phyloP scores from a whole-genome alignment of 139 green algal genomes.

The Chlamydomonas applanata region DNA sequence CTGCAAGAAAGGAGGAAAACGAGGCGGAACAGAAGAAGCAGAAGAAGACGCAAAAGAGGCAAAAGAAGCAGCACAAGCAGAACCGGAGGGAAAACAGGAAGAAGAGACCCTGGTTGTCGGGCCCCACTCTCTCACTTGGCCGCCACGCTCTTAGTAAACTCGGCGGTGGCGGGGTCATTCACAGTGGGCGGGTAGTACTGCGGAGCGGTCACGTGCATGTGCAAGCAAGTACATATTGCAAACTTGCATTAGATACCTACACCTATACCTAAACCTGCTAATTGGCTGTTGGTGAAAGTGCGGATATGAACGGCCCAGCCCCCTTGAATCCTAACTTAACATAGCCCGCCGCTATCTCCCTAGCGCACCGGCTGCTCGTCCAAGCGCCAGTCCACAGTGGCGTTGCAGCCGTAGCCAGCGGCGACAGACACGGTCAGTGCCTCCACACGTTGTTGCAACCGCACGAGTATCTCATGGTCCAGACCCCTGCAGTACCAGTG shows the following conservation, averaged over 20 bases:
- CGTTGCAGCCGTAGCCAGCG: conserved; percentile 61
- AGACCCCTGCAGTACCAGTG: conserved; percentile 23
- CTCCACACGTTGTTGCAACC: conserved; percentile 44
- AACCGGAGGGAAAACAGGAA: no score
- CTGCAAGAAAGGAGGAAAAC: no score
- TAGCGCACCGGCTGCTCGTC: conserved; percentile 48
- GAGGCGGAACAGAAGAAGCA: no score
- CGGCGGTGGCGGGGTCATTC: conserved; percentile 61
- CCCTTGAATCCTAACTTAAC: no score
- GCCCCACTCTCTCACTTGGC: conserved; percentile 29
- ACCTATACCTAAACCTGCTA: no score
- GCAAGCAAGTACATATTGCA: neutral
- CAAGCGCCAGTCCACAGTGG: conserved; percentile 65
- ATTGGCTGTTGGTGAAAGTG: no score
- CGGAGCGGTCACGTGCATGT: neutral
- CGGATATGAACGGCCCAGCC: no score
- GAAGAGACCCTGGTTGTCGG: no score
- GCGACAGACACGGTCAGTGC: conserved; percentile 36
- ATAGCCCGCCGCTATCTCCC: neutral
- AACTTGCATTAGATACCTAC: no score
- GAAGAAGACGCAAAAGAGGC: no score
- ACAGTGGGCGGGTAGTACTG: conserved; percentile 70
- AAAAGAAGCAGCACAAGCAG: no score
- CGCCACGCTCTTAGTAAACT: conserved; percentile 63
- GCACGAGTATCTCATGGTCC: conserved; percentile 45